These are phyloP conservation scores for Arabidopsis thaliana DNA, from an alignment of 345 rosid species.

Conservation along the genomic window TAIR10.1 NC_003076.8:5819001-5819500, in stretches of 20 bases:
- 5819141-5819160: conserved; percentile 90
- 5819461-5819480: conserved; percentile 44
- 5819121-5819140: conserved; percentile 70
- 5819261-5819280: not conserved
- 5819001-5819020: conserved; percentile 51
- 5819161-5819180: conserved; percentile 91
- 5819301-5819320: conserved; percentile 86
- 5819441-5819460: not conserved
- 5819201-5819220: conserved; percentile 1
- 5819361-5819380: conserved; percentile 79
- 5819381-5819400: conserved; percentile 66
- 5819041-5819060: not conserved
- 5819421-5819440: not conserved
- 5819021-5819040: too few species aligned
- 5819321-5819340: conserved; percentile 79
- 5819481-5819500: conserved; percentile 75
- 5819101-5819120: conserved; percentile 63
- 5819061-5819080: not conserved
- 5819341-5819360: conserved; percentile 69
- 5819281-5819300: conserved; percentile 31
- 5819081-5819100: conserved; percentile 58
- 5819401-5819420: conserved; percentile 33
- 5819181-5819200: conserved; percentile 97
- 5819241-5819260: not conserved
- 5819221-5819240: conserved; percentile 15